Evolutionary conservation across 768 basidiomycete genomes (phyloP).

Genomic region (Podaxis mareebaensis): DNA sequence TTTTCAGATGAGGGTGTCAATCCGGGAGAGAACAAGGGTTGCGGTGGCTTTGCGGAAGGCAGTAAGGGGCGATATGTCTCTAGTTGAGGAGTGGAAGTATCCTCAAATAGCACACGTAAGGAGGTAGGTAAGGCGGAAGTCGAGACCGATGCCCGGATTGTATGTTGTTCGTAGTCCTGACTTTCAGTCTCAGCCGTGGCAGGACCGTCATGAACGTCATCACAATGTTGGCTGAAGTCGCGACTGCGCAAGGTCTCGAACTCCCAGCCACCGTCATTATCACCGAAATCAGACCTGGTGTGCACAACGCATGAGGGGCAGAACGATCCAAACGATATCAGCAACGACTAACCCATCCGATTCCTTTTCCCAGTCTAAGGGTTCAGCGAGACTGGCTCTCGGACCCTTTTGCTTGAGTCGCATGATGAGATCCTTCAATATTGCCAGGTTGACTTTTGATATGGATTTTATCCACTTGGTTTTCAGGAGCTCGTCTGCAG

Average conservation of each 20-base stretch:
- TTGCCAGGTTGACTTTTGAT: constrained; percentile 63
- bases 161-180: constrained; percentile 24
- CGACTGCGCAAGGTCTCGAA: constrained; percentile 69
- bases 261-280: constrained; percentile 60
- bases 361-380: constrained; percentile 71
- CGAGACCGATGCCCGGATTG: constrained; percentile 49
- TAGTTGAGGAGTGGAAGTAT: constrained; percentile 35
- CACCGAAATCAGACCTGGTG: constrained; percentile 20
- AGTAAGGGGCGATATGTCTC: constrained; percentile 45
- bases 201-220: constrained; percentile 23
- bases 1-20: constrained; percentile 8
- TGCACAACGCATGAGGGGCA: background rate
- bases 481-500: constrained; percentile 86
- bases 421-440: constrained; percentile 78
- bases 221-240: constrained; percentile 12
- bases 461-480: constrained; percentile 88
- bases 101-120: constrained; percentile 77
- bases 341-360: constrained; percentile 39
- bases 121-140: constrained; percentile 67
- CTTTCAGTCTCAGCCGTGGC: constrained; percentile 25
- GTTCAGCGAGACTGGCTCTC: constrained; percentile 74
- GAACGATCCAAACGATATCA: background rate
- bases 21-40: constrained; percentile 1
- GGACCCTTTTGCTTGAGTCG: constrained; percentile 77
- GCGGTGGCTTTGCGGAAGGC: constrained; percentile 20